Percentiles rank a stretch among this genome's conserved stretches.
Evolutionary conservation across 2,329 filamentous ascomycete species (phyloP).

Genomic region (Alternaria arbusti): DNA sequence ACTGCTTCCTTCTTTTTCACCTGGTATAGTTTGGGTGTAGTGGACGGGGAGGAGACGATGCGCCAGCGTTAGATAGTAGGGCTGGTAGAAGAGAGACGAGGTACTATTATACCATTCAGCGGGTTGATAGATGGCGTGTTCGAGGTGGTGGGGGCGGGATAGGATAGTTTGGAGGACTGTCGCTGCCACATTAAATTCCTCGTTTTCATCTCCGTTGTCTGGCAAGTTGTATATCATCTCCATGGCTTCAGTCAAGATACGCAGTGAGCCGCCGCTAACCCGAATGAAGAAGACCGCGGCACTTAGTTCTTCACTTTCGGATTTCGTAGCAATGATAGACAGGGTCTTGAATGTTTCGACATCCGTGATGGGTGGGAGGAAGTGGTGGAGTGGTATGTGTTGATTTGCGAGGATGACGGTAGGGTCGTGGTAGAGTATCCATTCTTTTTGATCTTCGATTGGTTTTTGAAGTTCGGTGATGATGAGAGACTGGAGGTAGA

Average conservation of each 20-base stretch:
- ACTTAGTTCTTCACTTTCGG: slow-evolving; percentile 26
- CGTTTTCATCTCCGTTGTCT: background rate
- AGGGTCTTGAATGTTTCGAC: slow-evolving; percentile 22
- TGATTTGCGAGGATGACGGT: slow-evolving; percentile 41
- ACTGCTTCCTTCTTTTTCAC: background rate
- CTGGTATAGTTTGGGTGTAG: background rate
- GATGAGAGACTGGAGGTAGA: slow-evolving; percentile 33
- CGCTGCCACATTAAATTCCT: background rate
- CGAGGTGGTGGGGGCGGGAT: background rate
- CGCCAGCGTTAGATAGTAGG: background rate
- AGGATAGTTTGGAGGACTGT: slow-evolving; percentile 51
- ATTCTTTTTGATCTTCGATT: slow-evolving; percentile 25
- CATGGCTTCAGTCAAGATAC: slow-evolving; percentile 33
- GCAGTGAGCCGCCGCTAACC: slow-evolving; percentile 1
- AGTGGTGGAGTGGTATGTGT: slow-evolving; percentile 35
- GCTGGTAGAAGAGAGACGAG: background rate
- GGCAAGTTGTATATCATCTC: slow-evolving; percentile 39
- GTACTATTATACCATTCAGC: slow-evolving; percentile 4
- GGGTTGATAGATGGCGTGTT: background rate
- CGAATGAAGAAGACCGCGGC: slow-evolving; percentile 34
- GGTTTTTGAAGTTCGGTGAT: slow-evolving; percentile 27
- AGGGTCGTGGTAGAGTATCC: slow-evolving; percentile 28
- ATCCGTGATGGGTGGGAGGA: slow-evolving; percentile 34
- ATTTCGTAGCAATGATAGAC: slow-evolving; percentile 34
- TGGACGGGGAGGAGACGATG: background rate